These are phyloP conservation scores for Themeda triandra DNA, from an alignment of 176 grass and related monocot genomes.

Conservation along the genomic window DNA sequence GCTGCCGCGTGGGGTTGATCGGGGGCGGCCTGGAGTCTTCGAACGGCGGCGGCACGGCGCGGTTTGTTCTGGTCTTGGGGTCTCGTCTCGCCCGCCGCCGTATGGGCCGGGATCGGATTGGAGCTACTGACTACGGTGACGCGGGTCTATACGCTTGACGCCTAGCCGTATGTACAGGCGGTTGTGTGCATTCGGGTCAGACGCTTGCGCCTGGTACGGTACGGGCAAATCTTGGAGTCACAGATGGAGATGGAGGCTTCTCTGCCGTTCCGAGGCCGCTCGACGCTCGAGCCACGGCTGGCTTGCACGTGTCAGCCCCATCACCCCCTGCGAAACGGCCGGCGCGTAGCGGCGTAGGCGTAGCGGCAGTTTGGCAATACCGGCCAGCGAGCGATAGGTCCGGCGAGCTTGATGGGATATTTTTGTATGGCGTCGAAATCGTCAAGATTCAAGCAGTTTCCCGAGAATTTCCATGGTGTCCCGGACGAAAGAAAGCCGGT, in stretches of 20 bases:
- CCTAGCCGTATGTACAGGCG: not conserved
- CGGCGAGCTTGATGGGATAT: not conserved
- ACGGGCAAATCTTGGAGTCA: not conserved
- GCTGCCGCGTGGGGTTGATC: not conserved
- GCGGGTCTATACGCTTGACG: not conserved
- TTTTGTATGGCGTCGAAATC: not conserved
- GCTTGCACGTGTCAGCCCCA: not conserved
- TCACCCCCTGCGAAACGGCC: not conserved
- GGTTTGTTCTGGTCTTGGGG: not conserved
- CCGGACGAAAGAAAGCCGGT: not conserved
- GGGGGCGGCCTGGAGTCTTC: not conserved
- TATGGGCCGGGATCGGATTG: conserved; percentile 5
- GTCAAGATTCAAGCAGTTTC: not conserved
- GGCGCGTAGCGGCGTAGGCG: not conserved
- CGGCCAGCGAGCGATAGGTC: not conserved
- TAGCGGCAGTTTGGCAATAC: no score
- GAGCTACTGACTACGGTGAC: not conserved
- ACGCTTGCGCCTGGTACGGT: conserved; percentile 4
- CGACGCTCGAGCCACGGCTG: not conserved
- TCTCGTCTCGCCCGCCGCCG: not conserved
- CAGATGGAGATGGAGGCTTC: not conserved
- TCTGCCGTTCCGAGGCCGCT: not conserved
- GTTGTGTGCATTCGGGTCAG: not conserved
- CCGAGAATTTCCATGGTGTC: not conserved
- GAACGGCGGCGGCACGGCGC: not conserved